phyloP scores from a whole-genome alignment of 495 filamentous ascomycete genomes.

The Cercophora newfieldiana region DNA sequence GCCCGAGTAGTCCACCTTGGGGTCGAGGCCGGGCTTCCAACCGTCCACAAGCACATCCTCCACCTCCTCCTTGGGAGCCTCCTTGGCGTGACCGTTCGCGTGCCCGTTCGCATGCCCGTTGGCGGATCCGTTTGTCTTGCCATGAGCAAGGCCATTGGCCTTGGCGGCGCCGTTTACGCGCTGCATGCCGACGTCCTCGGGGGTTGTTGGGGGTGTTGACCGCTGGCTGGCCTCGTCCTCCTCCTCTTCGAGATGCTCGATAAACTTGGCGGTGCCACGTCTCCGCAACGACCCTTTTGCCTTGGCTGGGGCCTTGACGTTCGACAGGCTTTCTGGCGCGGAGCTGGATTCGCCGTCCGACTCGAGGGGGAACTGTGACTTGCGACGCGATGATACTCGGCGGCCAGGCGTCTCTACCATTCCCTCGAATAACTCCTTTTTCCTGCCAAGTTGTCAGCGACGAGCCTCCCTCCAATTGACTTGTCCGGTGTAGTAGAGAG shows the following conservation, averaged over 20 bases:
- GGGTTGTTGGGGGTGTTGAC: conserved; percentile 27
- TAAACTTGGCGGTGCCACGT: conserved; percentile 44
- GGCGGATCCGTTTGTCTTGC: conserved; percentile 27
- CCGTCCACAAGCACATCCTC: conserved; percentile 60
- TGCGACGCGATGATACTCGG: conserved; percentile 43
- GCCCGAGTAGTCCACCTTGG: conserved; percentile 75
- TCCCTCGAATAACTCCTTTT: conserved; percentile 54
- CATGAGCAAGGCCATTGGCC: conserved; percentile 30
- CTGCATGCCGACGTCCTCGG: conserved; percentile 36
- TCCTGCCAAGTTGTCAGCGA: conserved; percentile 33
- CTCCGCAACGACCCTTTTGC: conserved; percentile 33
- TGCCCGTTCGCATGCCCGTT: conserved; percentile 31
- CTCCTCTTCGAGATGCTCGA: conserved; percentile 45
- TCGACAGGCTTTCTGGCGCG: conserved; percentile 36
- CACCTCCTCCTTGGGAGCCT: conserved; percentile 19
- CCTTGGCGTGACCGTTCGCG: conserved; percentile 33
- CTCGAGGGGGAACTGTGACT: conserved; percentile 43
- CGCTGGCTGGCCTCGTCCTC: conserved; percentile 25
- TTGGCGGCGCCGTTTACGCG: conserved; percentile 26
- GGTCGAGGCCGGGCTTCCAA: conserved; percentile 67
- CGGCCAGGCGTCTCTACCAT: conserved; percentile 49
- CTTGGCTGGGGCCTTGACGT: conserved; percentile 14
- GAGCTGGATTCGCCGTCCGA: conserved; percentile 47
- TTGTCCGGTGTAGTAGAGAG: neutral
- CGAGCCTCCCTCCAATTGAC: neutral